Base-by-base conservation (phyloP, 2,329 filamentous ascomycete genomes). In the Aschersonia sp. region DNA sequence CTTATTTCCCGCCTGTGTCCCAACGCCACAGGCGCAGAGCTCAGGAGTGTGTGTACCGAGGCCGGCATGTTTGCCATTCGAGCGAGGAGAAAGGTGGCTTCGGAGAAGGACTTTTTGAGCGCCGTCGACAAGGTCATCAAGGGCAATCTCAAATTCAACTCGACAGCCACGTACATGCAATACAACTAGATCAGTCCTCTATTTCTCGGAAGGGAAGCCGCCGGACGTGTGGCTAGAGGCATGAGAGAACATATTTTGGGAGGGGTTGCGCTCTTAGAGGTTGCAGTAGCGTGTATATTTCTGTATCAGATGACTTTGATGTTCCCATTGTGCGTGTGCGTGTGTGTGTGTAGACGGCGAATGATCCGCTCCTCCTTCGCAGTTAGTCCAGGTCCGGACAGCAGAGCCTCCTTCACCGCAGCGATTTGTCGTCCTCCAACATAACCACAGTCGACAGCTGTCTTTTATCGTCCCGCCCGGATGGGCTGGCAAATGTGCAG, bases 101-200 rank as follows among this genome's bases (percentile, higher is more conserved):
- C 89, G 1, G 92, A 98, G 75, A 97, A 98, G 78, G 92, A 98
- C 69, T 98, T 98, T 70, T 70, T 98, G 57, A 89, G 87, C 49
- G 90, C 92, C 3, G 92, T 98, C 52, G 92, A 98, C 75, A 98
- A 98, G 80, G 92, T 98, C 54, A 97, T 97, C 73, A 95, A 96
- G 78, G 89, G 86, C 58, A 96, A 97, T 68, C 74, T 95, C 65
- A 98, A 98, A 79, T 98, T 98, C 76, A 97, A 96, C 79, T 94
- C 86, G 50, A 98, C 92, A 50, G 90, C 92, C 45, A 88, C 86
- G 53, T 98, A 98, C 72, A 92, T 92, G 78, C 92, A 97, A 71
- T 98, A 98, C 77, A 98, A 98, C 69, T 97, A 94, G 56, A 58
- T 51, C 41, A 48, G 49, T 47, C 48, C 7, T 22, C 5, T 40